These are phyloP conservation scores for Candida multigemmis DNA, from an alignment of 805 yeast species.

Conservation along the genomic window DNA sequence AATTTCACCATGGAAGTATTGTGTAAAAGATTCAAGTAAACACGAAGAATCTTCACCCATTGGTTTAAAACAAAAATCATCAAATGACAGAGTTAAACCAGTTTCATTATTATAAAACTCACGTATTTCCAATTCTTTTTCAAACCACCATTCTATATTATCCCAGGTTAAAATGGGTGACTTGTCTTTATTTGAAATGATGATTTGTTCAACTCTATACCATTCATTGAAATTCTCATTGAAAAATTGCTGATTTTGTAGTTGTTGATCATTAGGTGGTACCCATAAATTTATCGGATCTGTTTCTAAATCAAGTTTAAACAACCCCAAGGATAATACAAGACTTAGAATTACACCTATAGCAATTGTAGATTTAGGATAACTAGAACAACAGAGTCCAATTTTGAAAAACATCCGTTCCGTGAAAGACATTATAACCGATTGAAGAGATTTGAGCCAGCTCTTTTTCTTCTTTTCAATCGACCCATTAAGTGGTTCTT, in stretches of 20 bases:
- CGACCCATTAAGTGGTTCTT: too few relatives aligned
- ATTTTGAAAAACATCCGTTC: too few relatives aligned
- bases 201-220: conserved; percentile 79
- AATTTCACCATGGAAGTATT: conserved; percentile 68
- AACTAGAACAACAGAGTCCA: conserved; percentile 55
- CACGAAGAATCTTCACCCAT: conserved; percentile 69
- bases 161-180: conserved; percentile 60
- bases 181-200: conserved; percentile 50
- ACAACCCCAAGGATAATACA: conserved; percentile 43
- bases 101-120: conserved; percentile 15
- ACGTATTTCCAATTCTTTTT: conserved; percentile 49
- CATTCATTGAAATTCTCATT: conserved; percentile 87
- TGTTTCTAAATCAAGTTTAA: conserved; percentile 52
- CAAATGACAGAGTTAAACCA: conserved; percentile 22
- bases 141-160: conserved; percentile 80
- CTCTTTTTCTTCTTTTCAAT: too few relatives aligned
- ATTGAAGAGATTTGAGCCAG: too few relatives aligned
- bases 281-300: conserved; percentile 90
- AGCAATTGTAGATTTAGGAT: conserved; percentile 35
- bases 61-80: conserved; percentile 79
- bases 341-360: conserved; percentile 22
- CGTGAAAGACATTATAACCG: too few relatives aligned
- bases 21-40: conserved; percentile 81
- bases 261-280: conserved; percentile 64
- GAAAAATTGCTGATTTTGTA: conserved; percentile 54